Evolutionary conservation across 2,329 filamentous ascomycete species (phyloP).

Genomic region (Penicillium sp.): DNA sequence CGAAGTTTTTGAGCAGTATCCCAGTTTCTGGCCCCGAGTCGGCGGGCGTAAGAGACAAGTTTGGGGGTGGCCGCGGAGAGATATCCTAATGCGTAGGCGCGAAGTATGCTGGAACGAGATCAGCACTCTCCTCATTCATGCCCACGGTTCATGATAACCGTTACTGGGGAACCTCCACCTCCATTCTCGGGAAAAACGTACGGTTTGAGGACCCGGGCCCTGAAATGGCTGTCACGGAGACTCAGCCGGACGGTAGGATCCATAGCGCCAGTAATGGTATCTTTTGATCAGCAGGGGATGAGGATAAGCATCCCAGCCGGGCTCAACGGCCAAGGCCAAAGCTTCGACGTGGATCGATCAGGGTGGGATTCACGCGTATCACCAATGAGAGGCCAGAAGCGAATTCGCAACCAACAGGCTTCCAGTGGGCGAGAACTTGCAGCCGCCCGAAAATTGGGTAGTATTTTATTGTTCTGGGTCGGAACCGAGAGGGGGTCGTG

Average conservation of each 20-base stretch:
- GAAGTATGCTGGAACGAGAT: constrained; percentile 40
- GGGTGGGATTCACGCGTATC: constrained; percentile 9
- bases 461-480: constrained; percentile 17
- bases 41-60: constrained; percentile 45
- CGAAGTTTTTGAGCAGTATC: constrained; percentile 37
- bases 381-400: constrained; percentile 18
- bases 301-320: constrained; percentile 25
- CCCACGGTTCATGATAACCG: background rate
- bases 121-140: constrained; percentile 8
- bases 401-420: background rate
- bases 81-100: constrained; percentile 55
- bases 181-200: constrained; percentile 27
- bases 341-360: constrained; percentile 4
- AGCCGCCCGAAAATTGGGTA: constrained; percentile 26
- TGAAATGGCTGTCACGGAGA: constrained; percentile 27
- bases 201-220: constrained; percentile 36
- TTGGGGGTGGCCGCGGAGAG: constrained; percentile 53
- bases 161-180: background rate
- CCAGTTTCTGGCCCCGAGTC: constrained; percentile 37
- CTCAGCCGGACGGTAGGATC: constrained; percentile 26
- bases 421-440: constrained; percentile 15
- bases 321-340: constrained; percentile 3
- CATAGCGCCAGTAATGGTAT: constrained; percentile 32
- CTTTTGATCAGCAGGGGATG: constrained; percentile 28
- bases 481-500: constrained; percentile 1